A percentile compares a stretch with the other conserved stretches of the same genome.
These are phyloP conservation scores for Galerina sulciceps DNA, from an alignment of 768 basidiomycete genomes.

Conservation along the genomic window DNA sequence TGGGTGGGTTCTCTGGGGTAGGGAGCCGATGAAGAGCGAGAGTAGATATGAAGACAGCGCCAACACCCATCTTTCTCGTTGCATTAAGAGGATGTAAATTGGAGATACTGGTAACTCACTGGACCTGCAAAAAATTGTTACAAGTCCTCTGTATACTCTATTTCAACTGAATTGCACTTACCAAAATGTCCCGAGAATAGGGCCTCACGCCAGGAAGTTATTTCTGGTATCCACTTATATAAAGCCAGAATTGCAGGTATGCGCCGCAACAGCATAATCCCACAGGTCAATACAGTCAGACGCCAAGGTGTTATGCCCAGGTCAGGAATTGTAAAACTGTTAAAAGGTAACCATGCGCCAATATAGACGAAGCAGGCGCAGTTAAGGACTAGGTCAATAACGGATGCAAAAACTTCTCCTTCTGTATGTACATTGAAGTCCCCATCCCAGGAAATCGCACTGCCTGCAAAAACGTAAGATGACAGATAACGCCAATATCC, in stretches of 20 bases:
- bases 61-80: conserved; percentile 79
- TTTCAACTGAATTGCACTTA: conserved; percentile 26
- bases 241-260: conserved; percentile 79
- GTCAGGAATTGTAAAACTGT: conserved; percentile 54
- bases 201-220: conserved; percentile 83
- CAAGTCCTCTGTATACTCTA: not conserved
- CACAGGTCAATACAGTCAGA: conserved; percentile 66
- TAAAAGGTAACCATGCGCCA: conserved; percentile 86
- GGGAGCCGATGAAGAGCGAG: conserved; percentile 70
- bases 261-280: conserved; percentile 75
- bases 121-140: conserved; percentile 43
- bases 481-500: conserved; percentile 1
- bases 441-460: conserved; percentile 91
- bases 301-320: conserved; percentile 74
- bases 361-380: conserved; percentile 83
- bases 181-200: conserved; percentile 93
- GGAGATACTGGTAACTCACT: conserved; percentile 36
- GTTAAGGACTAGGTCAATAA: conserved; percentile 87
- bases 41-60: conserved; percentile 86
- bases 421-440: conserved; percentile 81
- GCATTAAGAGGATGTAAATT: not conserved
- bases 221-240: conserved; percentile 88
- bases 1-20: conserved; percentile 59
- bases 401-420: conserved; percentile 85
- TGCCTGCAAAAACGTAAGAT: conserved; percentile 49